Evolutionary conservation across 805 yeast genomes (phyloP), one percentile per base, ranked within the genome.

Genomic region (Candida odintsovae): DNA sequence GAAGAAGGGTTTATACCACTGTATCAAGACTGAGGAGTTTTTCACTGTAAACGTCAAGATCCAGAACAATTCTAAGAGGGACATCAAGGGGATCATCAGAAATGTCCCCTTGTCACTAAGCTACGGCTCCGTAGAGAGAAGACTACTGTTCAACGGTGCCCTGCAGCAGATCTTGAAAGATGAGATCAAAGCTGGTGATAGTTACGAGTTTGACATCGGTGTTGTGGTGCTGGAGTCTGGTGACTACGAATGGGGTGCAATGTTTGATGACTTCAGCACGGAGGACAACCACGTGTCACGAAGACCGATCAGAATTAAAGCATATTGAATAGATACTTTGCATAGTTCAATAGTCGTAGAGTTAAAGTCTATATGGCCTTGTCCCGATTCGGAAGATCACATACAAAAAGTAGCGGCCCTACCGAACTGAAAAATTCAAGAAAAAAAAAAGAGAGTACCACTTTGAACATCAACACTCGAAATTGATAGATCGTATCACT

Each of bases 231-330:
- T 90, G 35, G 90, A 86, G 45, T 73, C 73, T 40, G 98, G 97
- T 2, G 83, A 78, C 41, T 90, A 83, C 59, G 94, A 87, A 61
- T 83, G 96, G 84, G 88, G 90, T 1, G 75, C 77, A 0, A 63
- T 80, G 13, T 69, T 80, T 51, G 86, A 82, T 45, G 77, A 73
- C 46, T 51, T 65, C 48, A 64, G 54, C 1, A 52, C 49, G 2
- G 72, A 64, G 19, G 57, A 61, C 10, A 74, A 71, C 45, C 67
- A 69, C 47, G 52, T 68, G 3, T 70, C 69, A 43, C 57, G 74
- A 31, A 67, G 61, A 26, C 75, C 72, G 39, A 49, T 70, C 36
- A 65, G 63, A 40, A 51, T 63, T n/a, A 54, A 53, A 23, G 66
- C 64, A 29, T 44, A 35, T 16, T 49, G 28, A 35, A 19, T 36